These are phyloP conservation scores for Cladosporium colombiae DNA, from an alignment of 2,329 filamentous ascomycete genomes.

Conservation along the genomic window DNA sequence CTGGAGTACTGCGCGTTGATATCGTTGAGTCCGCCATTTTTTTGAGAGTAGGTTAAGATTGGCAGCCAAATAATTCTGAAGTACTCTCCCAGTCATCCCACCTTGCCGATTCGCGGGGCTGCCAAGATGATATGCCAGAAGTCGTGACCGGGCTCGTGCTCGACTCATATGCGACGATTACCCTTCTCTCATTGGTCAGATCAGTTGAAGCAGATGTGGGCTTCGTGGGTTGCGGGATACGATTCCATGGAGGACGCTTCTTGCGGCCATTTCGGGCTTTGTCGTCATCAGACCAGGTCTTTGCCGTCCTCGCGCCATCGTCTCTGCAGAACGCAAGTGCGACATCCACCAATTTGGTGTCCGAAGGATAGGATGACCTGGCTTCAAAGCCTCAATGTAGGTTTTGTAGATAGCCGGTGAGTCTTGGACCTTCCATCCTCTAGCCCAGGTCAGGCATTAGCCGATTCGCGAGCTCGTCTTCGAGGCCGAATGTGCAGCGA, in stretches of 20 bases:
- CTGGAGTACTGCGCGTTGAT: background rate
- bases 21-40: slow-evolving; percentile 3
- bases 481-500: background rate
- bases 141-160: background rate
- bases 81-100: too few relatives aligned
- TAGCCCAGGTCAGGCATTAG: background rate
- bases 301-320: too few relatives aligned
- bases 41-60: too few relatives aligned
- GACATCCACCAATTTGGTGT: background rate
- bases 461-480: background rate
- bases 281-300: background rate
- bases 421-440: background rate
- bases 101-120: too few relatives aligned
- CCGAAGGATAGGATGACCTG: background rate
- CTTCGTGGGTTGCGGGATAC: background rate
- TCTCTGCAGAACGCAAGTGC: background rate
- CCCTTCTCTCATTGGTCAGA: background rate
- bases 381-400: background rate
- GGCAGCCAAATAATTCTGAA: too few relatives aligned
- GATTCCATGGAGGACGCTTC: background rate
- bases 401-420: background rate
- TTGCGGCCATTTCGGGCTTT: background rate
- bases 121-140: background rate
- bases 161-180: background rate
- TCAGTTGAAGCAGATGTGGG: background rate